phyloP scores from a whole-genome alignment of 345 rosid genomes.

The Geranium rotundifolium region DNA sequence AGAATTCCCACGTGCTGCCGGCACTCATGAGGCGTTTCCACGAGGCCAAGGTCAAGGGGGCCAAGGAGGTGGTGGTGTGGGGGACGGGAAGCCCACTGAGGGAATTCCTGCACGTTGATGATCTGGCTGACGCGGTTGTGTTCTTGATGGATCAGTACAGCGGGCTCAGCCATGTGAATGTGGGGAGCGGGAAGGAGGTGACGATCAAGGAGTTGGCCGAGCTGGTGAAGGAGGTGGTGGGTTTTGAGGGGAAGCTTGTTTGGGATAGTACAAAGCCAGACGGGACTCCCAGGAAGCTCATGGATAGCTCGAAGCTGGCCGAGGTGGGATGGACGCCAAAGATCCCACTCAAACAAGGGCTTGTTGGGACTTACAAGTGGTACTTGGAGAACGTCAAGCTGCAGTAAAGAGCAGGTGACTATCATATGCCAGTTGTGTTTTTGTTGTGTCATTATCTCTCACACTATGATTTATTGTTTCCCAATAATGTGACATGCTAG shows the following conservation, averaged over 20 bases:
- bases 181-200: conserved; percentile 90
- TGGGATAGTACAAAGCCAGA: conserved; percentile 86
- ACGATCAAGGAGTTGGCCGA: conserved; percentile 86
- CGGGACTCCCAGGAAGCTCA: conserved; percentile 91
- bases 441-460: too few relatives aligned
- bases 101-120: conserved; percentile 94
- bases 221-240: conserved; percentile 82
- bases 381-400: conserved; percentile 58
- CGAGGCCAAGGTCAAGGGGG: conserved; percentile 60
- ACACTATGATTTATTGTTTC: too few relatives aligned
- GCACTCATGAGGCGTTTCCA: conserved; percentile 87
- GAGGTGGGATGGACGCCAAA: conserved; percentile 76
- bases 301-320: conserved; percentile 79
- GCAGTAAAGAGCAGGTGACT: conserved; percentile 12
- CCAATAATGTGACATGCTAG: too few relatives aligned
- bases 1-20: conserved; percentile 88
- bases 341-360: conserved; percentile 64
- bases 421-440: neutral
- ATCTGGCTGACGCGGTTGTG: conserved; percentile 80
- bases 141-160: conserved; percentile 71
- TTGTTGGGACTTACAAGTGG: conserved; percentile 76
- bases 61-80: conserved; percentile 89
- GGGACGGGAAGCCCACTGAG: conserved; percentile 87
- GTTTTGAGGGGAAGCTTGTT: conserved; percentile 66
- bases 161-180: conserved; percentile 74